Evolutionary conservation across 163 green algal species (phyloP).

Genomic region (Chlamydomonas reinhardtii): DNA sequence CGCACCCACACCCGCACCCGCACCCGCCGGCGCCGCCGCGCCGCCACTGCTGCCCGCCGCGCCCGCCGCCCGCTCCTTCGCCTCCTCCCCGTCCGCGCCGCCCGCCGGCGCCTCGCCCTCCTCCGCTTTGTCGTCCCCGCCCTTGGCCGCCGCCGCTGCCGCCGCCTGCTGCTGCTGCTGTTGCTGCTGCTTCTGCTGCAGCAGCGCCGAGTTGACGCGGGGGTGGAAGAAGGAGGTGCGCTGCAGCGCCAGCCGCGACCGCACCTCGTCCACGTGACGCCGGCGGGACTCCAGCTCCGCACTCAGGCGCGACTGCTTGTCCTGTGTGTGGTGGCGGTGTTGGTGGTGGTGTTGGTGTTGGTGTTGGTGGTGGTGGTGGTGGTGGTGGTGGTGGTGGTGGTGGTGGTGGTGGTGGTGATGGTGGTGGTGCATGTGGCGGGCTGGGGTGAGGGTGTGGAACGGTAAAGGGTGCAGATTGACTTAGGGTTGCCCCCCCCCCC

Average conservation of each 20-base stretch:
- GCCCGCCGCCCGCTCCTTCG: too few relatives aligned
- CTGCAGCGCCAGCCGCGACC: conserved; percentile 26
- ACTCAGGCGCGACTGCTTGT: conserved; percentile 67
- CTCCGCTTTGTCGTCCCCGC: neutral
- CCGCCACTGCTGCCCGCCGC: too few relatives aligned
- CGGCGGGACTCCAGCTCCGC: conserved; percentile 69
- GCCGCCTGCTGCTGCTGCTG: neutral
- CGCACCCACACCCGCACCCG: too few relatives aligned
- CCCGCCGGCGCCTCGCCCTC: neutral
- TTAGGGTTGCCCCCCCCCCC: too few relatives aligned
- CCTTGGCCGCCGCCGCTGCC: neutral
- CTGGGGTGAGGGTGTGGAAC: too few relatives aligned
- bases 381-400: too few relatives aligned
- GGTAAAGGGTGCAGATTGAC: too few relatives aligned
- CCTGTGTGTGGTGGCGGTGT: conserved; percentile 56
- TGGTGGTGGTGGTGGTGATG: too few relatives aligned
- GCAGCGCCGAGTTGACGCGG: neutral
- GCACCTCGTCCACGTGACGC: conserved; percentile 55
- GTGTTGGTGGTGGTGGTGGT: too few relatives aligned
- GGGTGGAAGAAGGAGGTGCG: conserved; percentile 15
- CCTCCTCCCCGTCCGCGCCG: neutral
- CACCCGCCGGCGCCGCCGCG: too few relatives aligned
- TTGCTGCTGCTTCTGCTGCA: neutral
- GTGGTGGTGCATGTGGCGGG: too few relatives aligned
- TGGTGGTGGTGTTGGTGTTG: too few relatives aligned